Base-by-base conservation (phyloP, 805 yeast species). In the Blastobotrys mokoenaii region DNA sequence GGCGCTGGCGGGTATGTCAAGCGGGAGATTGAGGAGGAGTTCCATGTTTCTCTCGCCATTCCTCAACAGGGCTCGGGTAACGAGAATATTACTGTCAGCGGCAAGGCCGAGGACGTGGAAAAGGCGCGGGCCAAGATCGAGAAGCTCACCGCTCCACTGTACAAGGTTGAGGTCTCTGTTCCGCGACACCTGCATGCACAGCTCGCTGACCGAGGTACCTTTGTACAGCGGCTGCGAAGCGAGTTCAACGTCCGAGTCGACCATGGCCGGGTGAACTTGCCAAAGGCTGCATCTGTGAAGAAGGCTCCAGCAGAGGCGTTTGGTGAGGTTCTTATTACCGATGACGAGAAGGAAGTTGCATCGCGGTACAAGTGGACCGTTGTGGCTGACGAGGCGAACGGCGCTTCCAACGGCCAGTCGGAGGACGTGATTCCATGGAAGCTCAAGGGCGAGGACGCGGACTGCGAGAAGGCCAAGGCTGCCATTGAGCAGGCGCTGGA, bases 1-100 rank as follows among this genome's bases (percentile, higher is more conserved):
- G 97, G 97, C 34, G 79, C 87, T 33, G 79, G 79, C 47, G 97
- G 97, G 38, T 58, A 77, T 10, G 73, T 75, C 47, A 85, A 90
- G 65, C 82, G 82, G 54, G 69, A 76, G 9, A 63, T 87, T 51
- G 90, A 87, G 67, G 69, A 74, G 12, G 85, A 82, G 56, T 84
- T 73, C 62, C 69, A 71, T 11, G 89, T 85, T 41, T 60, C 63
- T 22, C 63, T 90, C 45, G 70, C 69, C 39, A 74, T 90, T 58
- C 97, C 97, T 51, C 74, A 73, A 58, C 73, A 70, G 40, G 52
- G 49, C 6, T 37, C 51, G 27, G 48, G 62, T 57, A 47, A 77
- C 5, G 77, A 76, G 17, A 62, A 61, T 31, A 73, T 88, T 43
- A 70, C 69, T 31, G 62, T 88, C 41, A 62, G 65, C 39, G 96